phyloP scores from a whole-genome alignment of 176 grass and related monocot genomes.

The Rhipidocladum racemiflorum region DNA sequence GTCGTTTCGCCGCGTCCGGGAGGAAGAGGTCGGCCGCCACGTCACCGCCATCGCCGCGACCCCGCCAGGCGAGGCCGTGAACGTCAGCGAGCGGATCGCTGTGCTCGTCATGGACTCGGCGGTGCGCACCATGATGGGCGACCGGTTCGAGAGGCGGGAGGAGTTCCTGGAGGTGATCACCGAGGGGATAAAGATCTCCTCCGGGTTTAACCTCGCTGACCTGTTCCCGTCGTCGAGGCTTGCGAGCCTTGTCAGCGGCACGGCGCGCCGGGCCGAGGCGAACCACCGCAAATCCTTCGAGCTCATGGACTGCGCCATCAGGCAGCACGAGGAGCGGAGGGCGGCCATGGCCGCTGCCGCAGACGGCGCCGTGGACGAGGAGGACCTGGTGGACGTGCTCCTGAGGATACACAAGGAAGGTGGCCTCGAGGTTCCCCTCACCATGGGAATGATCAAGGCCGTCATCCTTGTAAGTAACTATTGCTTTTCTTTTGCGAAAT shows the following conservation, averaged over 20 bases:
- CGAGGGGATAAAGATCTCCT: background rate
- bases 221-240: conserved; percentile 39
- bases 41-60: background rate
- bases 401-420: conserved; percentile 22
- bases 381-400: conserved; percentile 20
- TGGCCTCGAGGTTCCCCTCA: conserved; percentile 5
- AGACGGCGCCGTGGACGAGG: background rate
- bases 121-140: background rate
- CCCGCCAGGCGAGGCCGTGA: background rate
- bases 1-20: conserved; percentile 24
- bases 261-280: background rate
- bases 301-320: conserved; percentile 27
- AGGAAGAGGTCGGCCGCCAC: conserved; percentile 30
- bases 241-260: background rate
- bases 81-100: conserved; percentile 19
- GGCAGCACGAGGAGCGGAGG: conserved; percentile 18
- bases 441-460: conserved; percentile 22
- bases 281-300: background rate
- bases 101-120: background rate
- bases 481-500: background rate
- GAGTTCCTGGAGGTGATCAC: background rate
- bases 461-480: conserved; percentile 2
- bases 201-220: conserved; percentile 35
- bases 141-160: background rate
- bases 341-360: background rate